These are phyloP conservation scores for Fusarium domesticum DNA, from an alignment of 2,329 filamentous ascomycete species.

Conservation along the genomic window DNA sequence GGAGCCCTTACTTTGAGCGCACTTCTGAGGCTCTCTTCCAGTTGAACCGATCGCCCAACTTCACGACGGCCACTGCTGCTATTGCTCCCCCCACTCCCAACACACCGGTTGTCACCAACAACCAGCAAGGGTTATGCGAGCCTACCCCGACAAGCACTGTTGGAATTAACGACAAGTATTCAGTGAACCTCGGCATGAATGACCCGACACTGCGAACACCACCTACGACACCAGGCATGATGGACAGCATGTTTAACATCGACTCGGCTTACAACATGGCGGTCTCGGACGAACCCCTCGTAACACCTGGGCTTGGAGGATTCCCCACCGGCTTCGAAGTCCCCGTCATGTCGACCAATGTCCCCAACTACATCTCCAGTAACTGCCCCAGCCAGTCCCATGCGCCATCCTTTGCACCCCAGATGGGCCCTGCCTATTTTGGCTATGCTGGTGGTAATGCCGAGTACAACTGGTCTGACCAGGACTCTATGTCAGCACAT, in stretches of 20 bases:
- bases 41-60: conserved; percentile 42
- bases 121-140: conserved; percentile 40
- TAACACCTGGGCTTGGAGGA: conserved; percentile 45
- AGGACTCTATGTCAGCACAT: conserved; percentile 38
- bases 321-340: conserved; percentile 49
- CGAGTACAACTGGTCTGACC: conserved; percentile 53
- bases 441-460: conserved; percentile 38
- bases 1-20: conserved; percentile 42
- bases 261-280: conserved; percentile 40
- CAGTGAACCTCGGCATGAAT: conserved; percentile 32
- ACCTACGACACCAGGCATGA: conserved; percentile 50
- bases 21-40: conserved; percentile 46
- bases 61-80: conserved; percentile 37
- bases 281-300: conserved; percentile 46
- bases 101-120: conserved; percentile 43
- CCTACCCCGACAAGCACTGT: conserved; percentile 36
- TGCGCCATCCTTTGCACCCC: conserved; percentile 46
- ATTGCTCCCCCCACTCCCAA: conserved; percentile 50
- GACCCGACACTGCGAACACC: conserved; percentile 52
- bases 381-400: conserved; percentile 44
- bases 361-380: conserved; percentile 46
- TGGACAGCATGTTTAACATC: conserved; percentile 41
- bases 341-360: conserved; percentile 36
- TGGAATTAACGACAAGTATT: conserved; percentile 32
- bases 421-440: conserved; percentile 44